phyloP scores from a whole-genome alignment of 371 early-diverging fungal genomes.

The Dichotomocladium elegans region DNA sequence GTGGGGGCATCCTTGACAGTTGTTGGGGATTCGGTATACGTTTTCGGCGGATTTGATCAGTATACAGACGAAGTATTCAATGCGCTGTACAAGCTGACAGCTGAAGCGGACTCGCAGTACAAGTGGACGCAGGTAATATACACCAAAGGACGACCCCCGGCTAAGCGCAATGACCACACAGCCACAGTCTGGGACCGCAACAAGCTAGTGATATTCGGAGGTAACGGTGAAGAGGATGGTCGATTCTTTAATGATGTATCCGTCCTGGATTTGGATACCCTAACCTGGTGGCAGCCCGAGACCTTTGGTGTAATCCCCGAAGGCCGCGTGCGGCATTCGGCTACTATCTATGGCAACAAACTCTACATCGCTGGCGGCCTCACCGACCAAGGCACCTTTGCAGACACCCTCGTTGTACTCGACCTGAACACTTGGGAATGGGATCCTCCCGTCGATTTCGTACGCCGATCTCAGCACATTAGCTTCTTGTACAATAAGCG shows the following conservation, averaged over 20 bases:
- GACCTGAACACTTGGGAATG: constrained; percentile 64
- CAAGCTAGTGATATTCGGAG: constrained; percentile 72
- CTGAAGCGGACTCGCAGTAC: constrained; percentile 24
- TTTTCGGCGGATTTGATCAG: constrained; percentile 71
- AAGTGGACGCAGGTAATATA: constrained; percentile 59
- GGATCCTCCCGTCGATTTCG: constrained; percentile 55
- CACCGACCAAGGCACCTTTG: constrained; percentile 29
- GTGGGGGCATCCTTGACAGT: constrained; percentile 63
- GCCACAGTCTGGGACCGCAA: constrained; percentile 56
- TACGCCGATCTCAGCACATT: constrained; percentile 56
- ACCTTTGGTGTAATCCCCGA: constrained; percentile 45
- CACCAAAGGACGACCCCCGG: constrained; percentile 58
- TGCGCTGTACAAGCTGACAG: constrained; percentile 45
- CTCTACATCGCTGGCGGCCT: constrained; percentile 67
- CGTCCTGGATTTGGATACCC: constrained; percentile 51
- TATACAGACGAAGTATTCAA: constrained; percentile 69
- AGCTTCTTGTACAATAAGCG: constrained; percentile 54
- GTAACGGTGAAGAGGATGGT: constrained; percentile 59
- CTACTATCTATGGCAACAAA: constrained; percentile 59
- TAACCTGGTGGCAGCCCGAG: constrained; percentile 65
- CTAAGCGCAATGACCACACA: constrained; percentile 66
- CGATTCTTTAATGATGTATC: constrained; percentile 59
- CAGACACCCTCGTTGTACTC: constrained; percentile 52
- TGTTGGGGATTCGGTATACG: constrained; percentile 42
- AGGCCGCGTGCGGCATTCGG: constrained; percentile 65